Conservation (phyloP, 177 flowering plant species). For the Tripterygium wilfordii region DNA sequence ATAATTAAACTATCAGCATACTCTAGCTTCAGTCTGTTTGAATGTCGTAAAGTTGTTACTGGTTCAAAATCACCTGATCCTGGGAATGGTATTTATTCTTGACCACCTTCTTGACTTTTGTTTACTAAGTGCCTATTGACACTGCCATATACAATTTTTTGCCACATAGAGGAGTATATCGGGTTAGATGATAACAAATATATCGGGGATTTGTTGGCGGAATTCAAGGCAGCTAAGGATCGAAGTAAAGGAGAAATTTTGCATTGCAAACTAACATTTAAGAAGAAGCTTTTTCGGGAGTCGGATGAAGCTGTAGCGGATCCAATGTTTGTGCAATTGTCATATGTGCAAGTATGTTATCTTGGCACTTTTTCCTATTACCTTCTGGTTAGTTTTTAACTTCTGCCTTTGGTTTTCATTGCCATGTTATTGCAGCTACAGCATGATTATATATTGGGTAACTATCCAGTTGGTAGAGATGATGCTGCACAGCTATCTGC, state of each 20-base stretch:
- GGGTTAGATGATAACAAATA: slow-evolving; percentile 95
- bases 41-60: slow-evolving; percentile 83
- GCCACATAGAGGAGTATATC: slow-evolving; percentile 75
- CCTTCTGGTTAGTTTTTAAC: not conserved
- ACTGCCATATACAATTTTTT: slow-evolving; percentile 10
- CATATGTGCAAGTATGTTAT: slow-evolving; percentile 82
- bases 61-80: slow-evolving; percentile 83
- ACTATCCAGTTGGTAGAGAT: slow-evolving; percentile 98
- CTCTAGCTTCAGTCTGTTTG: slow-evolving; percentile 94
- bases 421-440: slow-evolving; percentile 60
- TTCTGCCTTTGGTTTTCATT: not conserved
- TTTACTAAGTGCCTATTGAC: not conserved
- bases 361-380: too few relatives aligned
- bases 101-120: not conserved
- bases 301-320: slow-evolving; percentile 92
- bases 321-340: slow-evolving; percentile 93
- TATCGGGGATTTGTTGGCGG: slow-evolving; percentile 90
- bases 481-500: slow-evolving; percentile 98
- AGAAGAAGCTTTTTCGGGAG: slow-evolving; percentile 91
- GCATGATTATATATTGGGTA: slow-evolving; percentile 95
- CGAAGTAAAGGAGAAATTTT: slow-evolving; percentile 93
- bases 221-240: slow-evolving; percentile 91
- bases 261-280: slow-evolving; percentile 86
- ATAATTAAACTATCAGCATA: slow-evolving; percentile 79
- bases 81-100: slow-evolving; percentile 61